Percentiles rank a stretch among this genome's conserved stretches.
These are phyloP conservation scores for Ambrosiella xylebori DNA, from an alignment of 2,329 filamentous ascomycete species.

Conservation along the genomic window DNA sequence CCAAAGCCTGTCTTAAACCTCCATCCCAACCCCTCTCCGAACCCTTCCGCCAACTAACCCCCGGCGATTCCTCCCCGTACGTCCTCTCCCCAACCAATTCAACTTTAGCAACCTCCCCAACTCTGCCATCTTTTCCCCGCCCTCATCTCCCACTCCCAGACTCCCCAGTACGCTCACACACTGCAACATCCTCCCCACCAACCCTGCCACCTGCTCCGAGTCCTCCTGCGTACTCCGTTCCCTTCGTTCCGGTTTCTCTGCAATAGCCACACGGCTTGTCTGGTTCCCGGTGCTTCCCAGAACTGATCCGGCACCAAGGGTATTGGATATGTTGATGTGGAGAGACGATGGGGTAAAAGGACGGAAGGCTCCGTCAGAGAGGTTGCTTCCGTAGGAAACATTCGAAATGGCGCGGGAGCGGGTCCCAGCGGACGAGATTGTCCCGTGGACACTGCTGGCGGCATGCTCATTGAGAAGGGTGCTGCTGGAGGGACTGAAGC, in stretches of 20 bases:
- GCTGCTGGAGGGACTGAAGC: slow-evolving; percentile 62
- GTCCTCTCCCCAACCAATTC: slow-evolving; percentile 84
- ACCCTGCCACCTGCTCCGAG: slow-evolving; percentile 73
- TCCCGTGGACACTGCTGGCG: slow-evolving; percentile 18
- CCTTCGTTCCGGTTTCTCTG: slow-evolving; percentile 22
- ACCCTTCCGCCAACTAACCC: slow-evolving; percentile 66
- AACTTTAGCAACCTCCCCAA: slow-evolving; percentile 79
- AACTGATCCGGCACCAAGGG: slow-evolving; percentile 7
- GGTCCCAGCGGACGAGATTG: slow-evolving; percentile 8
- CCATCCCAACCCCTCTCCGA: slow-evolving; percentile 25
- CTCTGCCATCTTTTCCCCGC: slow-evolving; percentile 63
- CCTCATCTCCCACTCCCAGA: slow-evolving; percentile 47
- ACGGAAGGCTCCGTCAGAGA: slow-evolving; percentile 24
- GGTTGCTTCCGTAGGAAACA: slow-evolving; percentile 46
- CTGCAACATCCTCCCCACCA: slow-evolving; percentile 87
- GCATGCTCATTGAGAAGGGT: slow-evolving; percentile 51
- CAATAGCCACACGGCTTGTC: background rate
- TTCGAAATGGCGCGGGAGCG: slow-evolving; percentile 76
- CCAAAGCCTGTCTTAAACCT: background rate
- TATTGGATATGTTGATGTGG: slow-evolving; percentile 20
- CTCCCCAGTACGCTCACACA: slow-evolving; percentile 82
- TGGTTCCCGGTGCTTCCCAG: background rate
- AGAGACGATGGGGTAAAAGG: slow-evolving; percentile 32
- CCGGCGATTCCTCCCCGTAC: slow-evolving; percentile 74
- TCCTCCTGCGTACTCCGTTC: slow-evolving; percentile 44